Evolutionary conservation across 257 asterid species (phyloP).

Genomic region (Perilla frutescens): DNA sequence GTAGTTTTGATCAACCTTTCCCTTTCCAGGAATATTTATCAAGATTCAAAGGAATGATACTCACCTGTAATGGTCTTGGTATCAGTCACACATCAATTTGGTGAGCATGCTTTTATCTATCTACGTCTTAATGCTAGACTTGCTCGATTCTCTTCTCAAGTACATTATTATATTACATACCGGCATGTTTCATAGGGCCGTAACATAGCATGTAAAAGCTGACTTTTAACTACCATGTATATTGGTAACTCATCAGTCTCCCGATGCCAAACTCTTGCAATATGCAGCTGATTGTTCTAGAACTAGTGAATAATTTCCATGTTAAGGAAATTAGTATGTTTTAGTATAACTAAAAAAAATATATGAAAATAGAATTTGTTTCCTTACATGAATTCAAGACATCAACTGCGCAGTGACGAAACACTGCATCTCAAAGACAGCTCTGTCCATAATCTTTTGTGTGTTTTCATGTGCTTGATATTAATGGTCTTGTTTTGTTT

Average conservation of each 20-base stretch:
- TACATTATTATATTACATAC: background rate
- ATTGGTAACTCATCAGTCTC: conserved; percentile 2
- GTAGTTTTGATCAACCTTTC: conserved; percentile 24
- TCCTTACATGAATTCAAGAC: conserved; percentile 7
- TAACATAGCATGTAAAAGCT: conserved; percentile 12
- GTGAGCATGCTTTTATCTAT: conserved; percentile 37
- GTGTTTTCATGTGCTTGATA: conserved; percentile 9
- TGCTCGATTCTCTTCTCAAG: conserved; percentile 22
- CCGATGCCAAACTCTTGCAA: background rate
- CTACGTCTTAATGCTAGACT: conserved; percentile 21
- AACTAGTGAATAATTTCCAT: conserved; percentile 17
- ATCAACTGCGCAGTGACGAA: conserved; percentile 4
- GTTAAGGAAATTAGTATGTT: conserved; percentile 12
- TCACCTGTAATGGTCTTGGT: conserved; percentile 75
- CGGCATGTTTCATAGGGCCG: conserved; percentile 8
- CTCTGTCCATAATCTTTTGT: background rate
- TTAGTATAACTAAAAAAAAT: too few relatives aligned
- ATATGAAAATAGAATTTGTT: background rate
- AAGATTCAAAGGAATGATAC: conserved; percentile 78
- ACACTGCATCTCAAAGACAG: background rate
- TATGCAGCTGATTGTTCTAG: conserved; percentile 21
- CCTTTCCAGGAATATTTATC: conserved; percentile 61
- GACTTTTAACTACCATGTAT: background rate
- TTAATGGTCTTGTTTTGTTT: conserved; percentile 1
- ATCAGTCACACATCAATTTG: conserved; percentile 57